These are phyloP conservation scores for Gardenia jasminoides DNA, from an alignment of 257 asterid genomes.

Conservation along the genomic window DNA sequence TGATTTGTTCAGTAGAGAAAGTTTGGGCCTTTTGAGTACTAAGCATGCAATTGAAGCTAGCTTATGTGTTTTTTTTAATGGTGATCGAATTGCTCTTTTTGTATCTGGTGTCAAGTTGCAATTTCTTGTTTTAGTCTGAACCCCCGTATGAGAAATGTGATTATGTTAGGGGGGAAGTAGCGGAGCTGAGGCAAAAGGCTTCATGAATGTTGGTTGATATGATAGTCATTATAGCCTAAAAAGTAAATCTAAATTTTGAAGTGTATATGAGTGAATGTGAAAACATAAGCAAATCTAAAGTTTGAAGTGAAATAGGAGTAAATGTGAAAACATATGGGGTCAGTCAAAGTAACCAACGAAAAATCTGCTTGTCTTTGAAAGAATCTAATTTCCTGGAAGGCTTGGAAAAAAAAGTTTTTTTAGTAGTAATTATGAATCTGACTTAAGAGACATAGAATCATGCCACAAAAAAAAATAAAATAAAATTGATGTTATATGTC, in stretches of 20 bases:
- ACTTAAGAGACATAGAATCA: too few relatives aligned
- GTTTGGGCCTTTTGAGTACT: neutral
- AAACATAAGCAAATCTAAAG: too few relatives aligned
- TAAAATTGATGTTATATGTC: too few relatives aligned
- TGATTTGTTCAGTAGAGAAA: neutral
- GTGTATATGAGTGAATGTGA: neutral
- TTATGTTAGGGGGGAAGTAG: neutral
- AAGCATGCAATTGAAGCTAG: neutral
- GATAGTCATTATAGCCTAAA: neutral
- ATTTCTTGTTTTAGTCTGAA: neutral
- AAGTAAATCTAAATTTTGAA: too few relatives aligned
- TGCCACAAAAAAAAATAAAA: too few relatives aligned
- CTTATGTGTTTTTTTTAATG: neutral
- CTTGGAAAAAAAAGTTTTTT: neutral
- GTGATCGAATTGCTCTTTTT: too few relatives aligned
- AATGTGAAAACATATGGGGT: neutral
- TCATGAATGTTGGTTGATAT: neutral
- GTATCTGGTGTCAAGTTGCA: neutral
- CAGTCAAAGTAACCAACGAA: neutral
- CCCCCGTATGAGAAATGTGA: neutral
- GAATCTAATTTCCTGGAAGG: neutral
- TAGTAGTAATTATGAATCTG: too few relatives aligned
- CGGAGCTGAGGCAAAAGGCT: neutral
- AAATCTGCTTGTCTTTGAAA: neutral
- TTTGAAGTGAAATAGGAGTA: too few relatives aligned